Evolutionary conservation across 306 rosid genomes (phyloP).

Genomic region (Biancaea sappan): DNA sequence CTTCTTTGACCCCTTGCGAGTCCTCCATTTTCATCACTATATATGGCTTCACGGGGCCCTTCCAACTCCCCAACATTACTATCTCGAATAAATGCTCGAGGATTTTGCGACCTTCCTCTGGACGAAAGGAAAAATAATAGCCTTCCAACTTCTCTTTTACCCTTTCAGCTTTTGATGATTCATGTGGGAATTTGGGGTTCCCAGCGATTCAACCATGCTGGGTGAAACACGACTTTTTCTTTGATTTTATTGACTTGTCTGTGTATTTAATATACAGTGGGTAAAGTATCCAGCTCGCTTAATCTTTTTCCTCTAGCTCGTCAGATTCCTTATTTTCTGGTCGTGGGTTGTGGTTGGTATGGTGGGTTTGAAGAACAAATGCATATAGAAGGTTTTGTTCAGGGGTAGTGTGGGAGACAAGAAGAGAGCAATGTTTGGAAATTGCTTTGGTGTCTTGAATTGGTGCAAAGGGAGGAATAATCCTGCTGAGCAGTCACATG

Average conservation of each 20-base stretch:
- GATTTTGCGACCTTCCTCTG: background rate
- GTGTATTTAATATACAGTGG: background rate
- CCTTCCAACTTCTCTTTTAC: background rate
- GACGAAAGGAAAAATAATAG: background rate
- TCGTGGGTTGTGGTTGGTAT: background rate
- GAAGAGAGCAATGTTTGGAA: constrained; percentile 50
- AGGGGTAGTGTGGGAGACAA: constrained; percentile 20
- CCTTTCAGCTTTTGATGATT: constrained; percentile 18
- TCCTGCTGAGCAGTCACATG: constrained; percentile 35
- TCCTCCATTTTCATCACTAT: background rate
- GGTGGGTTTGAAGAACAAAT: constrained; percentile 33
- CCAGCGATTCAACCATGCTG: background rate
- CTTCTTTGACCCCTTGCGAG: constrained; percentile 28
- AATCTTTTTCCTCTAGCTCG: background rate
- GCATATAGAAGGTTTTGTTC: constrained; percentile 30
- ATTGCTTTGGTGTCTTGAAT: constrained; percentile 61
- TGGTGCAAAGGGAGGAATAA: constrained; percentile 41
- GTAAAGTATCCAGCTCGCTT: constrained; percentile 21
- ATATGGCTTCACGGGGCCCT: constrained; percentile 35
- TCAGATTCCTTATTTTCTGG: background rate
- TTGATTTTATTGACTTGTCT: background rate
- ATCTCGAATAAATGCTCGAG: constrained; percentile 17
- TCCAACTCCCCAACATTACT: background rate
- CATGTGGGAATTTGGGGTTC: constrained; percentile 14
- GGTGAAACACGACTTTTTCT: background rate